phyloP scores from a whole-genome alignment of 495 filamentous ascomycete genomes.

The Rostrohypoxylon terebratum region DNA sequence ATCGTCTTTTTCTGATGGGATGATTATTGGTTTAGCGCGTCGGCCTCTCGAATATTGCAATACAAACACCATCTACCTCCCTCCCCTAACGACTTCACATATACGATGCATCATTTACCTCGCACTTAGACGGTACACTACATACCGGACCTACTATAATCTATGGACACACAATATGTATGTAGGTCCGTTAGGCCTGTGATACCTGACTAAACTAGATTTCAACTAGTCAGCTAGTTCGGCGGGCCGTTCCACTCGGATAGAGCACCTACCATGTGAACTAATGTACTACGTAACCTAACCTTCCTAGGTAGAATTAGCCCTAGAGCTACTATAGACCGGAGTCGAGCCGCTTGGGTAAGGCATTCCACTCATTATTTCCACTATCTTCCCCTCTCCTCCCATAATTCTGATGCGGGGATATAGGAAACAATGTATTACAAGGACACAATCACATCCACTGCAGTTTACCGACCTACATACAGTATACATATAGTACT shows the following conservation, averaged over 20 bases:
- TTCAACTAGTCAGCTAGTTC: slow-evolving; percentile 29
- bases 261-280: slow-evolving; percentile 9
- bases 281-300: slow-evolving; percentile 6
- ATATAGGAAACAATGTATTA: slow-evolving; percentile 4
- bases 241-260: slow-evolving; percentile 37
- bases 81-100: background rate
- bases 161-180: background rate
- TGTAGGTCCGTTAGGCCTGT: slow-evolving; percentile 14
- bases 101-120: background rate
- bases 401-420: slow-evolving; percentile 27
- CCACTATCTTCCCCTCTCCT: background rate
- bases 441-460: slow-evolving; percentile 9
- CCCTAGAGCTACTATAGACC: background rate
- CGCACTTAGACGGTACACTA: background rate
- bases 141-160: background rate
- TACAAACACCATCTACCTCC: slow-evolving; percentile 5
- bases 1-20: background rate
- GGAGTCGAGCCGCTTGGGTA: slow-evolving; percentile 3
- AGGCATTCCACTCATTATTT: background rate
- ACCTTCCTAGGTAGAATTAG: slow-evolving; percentile 4
- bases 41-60: background rate
- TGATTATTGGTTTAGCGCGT: background rate
- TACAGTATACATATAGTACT: background rate
- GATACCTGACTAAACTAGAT: slow-evolving; percentile 15
- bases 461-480: background rate